These are phyloP conservation scores for Spironucleus salmonicida DNA, from an alignment of 208 protist genomes.

Conservation along the genomic window DNA sequence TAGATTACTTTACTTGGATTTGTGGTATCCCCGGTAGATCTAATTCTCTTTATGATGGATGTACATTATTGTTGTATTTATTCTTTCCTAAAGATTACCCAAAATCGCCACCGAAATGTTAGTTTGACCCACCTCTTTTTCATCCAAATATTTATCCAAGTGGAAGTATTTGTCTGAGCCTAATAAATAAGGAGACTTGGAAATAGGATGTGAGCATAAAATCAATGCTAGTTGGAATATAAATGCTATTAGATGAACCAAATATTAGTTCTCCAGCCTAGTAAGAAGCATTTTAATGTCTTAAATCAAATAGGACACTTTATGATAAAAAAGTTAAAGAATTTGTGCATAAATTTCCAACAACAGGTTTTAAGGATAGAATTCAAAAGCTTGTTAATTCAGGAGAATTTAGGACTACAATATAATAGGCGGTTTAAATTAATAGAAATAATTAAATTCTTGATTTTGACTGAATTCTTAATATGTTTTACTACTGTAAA, in stretches of 20 bases:
- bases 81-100: slow-evolving; percentile 91
- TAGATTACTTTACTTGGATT: slow-evolving; percentile 82
- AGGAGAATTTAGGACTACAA: slow-evolving; percentile 12
- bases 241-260: slow-evolving; percentile 82
- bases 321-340: slow-evolving; percentile 64
- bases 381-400: slow-evolving; percentile 6
- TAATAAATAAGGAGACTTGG: slow-evolving; percentile 95
- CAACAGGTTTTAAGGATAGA: background rate
- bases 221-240: slow-evolving; percentile 87
- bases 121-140: slow-evolving; percentile 80
- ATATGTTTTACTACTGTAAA: no score
- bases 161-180: slow-evolving; percentile 91
- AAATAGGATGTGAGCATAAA: slow-evolving; percentile 86
- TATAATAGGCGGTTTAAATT: no score
- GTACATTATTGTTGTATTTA: slow-evolving; percentile 71
- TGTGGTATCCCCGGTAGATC: slow-evolving; percentile 82
- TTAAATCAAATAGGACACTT: slow-evolving; percentile 56
- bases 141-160: slow-evolving; percentile 95
- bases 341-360: background rate
- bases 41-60: slow-evolving; percentile 74
- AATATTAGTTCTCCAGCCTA: slow-evolving; percentile 92
- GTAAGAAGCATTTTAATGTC: slow-evolving; percentile 72
- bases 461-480: no score
- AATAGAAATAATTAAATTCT: no score
- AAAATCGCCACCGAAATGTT: slow-evolving; percentile 83